phyloP scores from a whole-genome alignment of 805 yeast genomes.

The Wickerhamiella galacta region DNA sequence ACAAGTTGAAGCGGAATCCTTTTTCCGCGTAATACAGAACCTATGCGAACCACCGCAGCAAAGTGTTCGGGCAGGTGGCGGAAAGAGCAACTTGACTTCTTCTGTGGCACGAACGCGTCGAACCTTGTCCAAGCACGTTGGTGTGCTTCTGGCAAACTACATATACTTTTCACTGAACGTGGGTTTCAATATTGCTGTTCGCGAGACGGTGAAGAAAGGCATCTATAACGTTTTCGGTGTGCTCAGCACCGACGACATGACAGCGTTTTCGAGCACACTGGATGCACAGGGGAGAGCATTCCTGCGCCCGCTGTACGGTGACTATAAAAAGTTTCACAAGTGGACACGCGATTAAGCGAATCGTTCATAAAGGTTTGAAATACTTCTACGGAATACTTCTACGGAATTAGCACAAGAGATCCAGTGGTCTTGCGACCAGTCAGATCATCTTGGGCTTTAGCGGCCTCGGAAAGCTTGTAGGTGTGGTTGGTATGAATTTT shows the following conservation, averaged over 20 bases:
- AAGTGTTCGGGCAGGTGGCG: slow-evolving; percentile 17
- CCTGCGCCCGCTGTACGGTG: slow-evolving; percentile 49
- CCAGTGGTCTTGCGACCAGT: slow-evolving; percentile 60
- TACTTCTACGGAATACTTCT: too few relatives aligned
- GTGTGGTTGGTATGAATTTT: slow-evolving; percentile 32
- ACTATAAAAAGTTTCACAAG: slow-evolving; percentile 61
- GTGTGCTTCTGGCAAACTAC: slow-evolving; percentile 38
- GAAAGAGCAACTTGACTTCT: slow-evolving; percentile 32
- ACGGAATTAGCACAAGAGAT: slow-evolving; percentile 8
- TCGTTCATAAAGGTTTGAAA: too few relatives aligned
- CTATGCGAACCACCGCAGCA: slow-evolving; percentile 53
- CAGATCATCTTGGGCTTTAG: slow-evolving; percentile 37
- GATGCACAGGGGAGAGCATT: slow-evolving; percentile 55
- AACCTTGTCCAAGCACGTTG: slow-evolving; percentile 14
- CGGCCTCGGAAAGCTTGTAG: slow-evolving; percentile 44
- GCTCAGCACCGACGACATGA: slow-evolving; percentile 49
- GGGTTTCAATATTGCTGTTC: slow-evolving; percentile 31
- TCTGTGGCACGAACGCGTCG: slow-evolving; percentile 38
- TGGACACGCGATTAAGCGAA: slow-evolving; percentile 47
- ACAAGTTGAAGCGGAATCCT: slow-evolving; percentile 18
- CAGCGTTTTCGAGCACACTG: slow-evolving; percentile 41
- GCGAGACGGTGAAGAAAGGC: slow-evolving; percentile 36
- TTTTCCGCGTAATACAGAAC: slow-evolving; percentile 43
- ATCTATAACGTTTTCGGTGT: slow-evolving; percentile 52
- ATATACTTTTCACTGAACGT: slow-evolving; percentile 37